Evolutionary conservation across 345 rosid genomes (phyloP), one percentile per base, ranked within the genome.

Genomic region (Salix brachista): DNA sequence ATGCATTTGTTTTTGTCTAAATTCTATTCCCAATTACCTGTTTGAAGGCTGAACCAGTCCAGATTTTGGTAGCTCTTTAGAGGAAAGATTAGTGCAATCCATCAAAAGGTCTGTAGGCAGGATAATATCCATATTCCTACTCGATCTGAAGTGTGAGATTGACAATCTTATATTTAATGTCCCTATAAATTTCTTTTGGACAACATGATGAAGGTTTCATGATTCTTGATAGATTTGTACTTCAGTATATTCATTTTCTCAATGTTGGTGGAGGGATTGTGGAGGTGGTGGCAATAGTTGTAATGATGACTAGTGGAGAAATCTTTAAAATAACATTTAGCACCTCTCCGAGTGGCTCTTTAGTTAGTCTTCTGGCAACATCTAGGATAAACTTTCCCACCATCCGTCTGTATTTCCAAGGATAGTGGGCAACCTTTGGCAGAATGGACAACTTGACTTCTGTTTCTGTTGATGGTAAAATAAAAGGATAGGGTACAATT

Each of bases 151-250:
- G 4, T 12, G 4, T 12, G 5, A 3, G 17, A 46, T 46, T 46
- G 50, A 46, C 50, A 14, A 14, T 46, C 50, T 46, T 46, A 13
- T 46, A 16, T 46, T 46, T 46, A 13, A 46, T 46, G 18, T 28
- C 37, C 10, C 5, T 19, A 44, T 23, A 41, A 37, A 56, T 44
- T 32, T 46, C 34, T 46, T 23, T 34, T 62, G 18, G 21, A 50
- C 50, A 48, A 64, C 42, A 44, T 65, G n/a, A 39, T 23, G 52
- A 44, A 74, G 76, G 36, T 41, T 61, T 25, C 76, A 61, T 73
- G 26, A 42, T 60, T 54, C 13, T 26, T 62, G 65, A 58, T 21
- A 18, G 28, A 18, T 65, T 73, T 41, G 32, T 42, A 41, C 11
- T 28, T 48, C 48, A 42, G 48, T 65, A 9, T 13, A 11, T 37